phyloP scores from a whole-genome alignment of 371 early-diverging fungal species.

The Mucor ambiguus region DNA sequence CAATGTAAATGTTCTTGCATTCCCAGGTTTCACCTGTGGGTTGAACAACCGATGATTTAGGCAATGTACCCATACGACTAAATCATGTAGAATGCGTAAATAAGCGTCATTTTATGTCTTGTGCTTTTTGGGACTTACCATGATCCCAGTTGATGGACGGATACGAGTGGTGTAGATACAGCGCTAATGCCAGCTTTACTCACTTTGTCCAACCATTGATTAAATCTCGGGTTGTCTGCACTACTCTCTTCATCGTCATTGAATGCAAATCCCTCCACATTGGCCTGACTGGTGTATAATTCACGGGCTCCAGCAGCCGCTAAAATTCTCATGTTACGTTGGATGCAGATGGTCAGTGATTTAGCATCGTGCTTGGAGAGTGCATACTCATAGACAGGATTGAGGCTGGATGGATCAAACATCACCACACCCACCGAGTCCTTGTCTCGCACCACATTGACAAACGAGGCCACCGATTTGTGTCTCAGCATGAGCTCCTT shows the following conservation, averaged over 20 bases:
- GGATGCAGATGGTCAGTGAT: constrained; percentile 46
- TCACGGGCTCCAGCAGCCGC: constrained; percentile 69
- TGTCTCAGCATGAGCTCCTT: constrained; percentile 53
- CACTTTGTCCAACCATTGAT: constrained; percentile 28
- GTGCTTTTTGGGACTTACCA: constrained; percentile 38
- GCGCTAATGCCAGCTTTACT: constrained; percentile 21
- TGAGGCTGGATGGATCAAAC: constrained; percentile 14
- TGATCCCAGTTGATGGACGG: constrained; percentile 64
- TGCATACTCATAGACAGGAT: constrained; percentile 33
- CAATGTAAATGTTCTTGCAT: constrained; percentile 65
- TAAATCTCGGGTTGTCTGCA: constrained; percentile 39
- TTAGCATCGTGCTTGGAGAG: constrained; percentile 53
- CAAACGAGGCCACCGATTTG: constrained; percentile 41
- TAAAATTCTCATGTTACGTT: constrained; percentile 50
- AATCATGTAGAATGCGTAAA: not conserved
- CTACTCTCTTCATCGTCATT: constrained; percentile 30
- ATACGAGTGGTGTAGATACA: constrained; percentile 8
- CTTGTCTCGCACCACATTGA: constrained; percentile 66
- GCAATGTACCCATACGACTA: constrained; percentile 66
- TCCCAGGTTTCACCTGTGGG: constrained; percentile 71
- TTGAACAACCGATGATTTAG: constrained; percentile 53
- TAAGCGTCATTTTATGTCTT: not conserved
- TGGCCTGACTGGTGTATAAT: constrained; percentile 49
- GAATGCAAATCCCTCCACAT: constrained; percentile 40
- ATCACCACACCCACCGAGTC: constrained; percentile 42